Percentiles rank a stretch among this genome's conserved stretches.
Evolutionary conservation across 352 stramenopile species (phyloP).

Genomic region (Globisporangium cylindrosporum): DNA sequence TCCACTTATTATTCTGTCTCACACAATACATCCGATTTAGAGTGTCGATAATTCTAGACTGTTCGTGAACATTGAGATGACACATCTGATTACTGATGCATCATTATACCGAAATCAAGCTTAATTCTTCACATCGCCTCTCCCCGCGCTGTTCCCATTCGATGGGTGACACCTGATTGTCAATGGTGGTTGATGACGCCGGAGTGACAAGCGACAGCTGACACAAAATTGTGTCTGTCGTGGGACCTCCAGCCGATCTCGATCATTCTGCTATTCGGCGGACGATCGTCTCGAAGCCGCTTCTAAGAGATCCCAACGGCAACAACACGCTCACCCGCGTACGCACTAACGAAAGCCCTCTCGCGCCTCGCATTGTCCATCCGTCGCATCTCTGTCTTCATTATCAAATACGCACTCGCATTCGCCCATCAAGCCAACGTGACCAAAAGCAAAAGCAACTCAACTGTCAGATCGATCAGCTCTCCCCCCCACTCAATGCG

Average conservation of each 20-base stretch:
- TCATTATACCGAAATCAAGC: background rate
- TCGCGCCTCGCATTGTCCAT: background rate
- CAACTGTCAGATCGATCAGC: background rate
- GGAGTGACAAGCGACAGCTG: background rate
- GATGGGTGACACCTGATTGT: background rate
- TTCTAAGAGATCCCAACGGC: background rate
- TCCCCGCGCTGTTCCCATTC: background rate
- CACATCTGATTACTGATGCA: constrained; percentile 9
- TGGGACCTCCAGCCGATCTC: background rate
- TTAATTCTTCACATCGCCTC: background rate
- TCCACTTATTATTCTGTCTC: constrained; percentile 5
- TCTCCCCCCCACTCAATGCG: constrained; percentile 6
- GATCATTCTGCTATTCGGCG: background rate
- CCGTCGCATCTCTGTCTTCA: background rate
- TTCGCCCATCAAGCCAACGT: background rate
- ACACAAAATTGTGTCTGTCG: too few relatives aligned
- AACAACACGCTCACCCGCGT: background rate
- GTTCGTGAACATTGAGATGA: constrained; percentile 8
- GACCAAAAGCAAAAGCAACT: background rate
- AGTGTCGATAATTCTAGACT: constrained; percentile 13
- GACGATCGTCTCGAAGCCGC: background rate
- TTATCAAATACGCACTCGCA: constrained; percentile 3
- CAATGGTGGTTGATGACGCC: background rate
- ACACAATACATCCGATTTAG: background rate
- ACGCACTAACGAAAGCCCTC: background rate